Percentiles rank a stretch among this genome's conserved stretches.
Evolutionary conservation across 2,329 filamentous ascomycete species (phyloP).

Genomic region (Mycosphaerella sp.): DNA sequence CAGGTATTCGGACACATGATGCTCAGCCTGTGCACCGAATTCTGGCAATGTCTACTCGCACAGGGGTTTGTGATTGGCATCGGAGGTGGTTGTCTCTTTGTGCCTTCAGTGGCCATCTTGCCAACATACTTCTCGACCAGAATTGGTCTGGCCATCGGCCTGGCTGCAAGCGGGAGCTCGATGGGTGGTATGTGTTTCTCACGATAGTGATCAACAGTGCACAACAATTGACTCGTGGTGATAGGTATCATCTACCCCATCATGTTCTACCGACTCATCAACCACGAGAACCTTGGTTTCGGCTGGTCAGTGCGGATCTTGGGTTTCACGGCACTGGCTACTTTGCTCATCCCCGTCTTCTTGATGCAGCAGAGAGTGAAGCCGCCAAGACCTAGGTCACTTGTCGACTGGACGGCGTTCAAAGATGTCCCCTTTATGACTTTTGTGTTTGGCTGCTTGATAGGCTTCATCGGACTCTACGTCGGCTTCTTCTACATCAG

Average conservation of each 20-base stretch:
- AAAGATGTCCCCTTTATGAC: constrained; percentile 36
- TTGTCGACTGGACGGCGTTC: constrained; percentile 39
- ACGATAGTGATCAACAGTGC: neutral
- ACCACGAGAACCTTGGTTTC: constrained; percentile 26
- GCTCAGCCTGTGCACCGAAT: constrained; percentile 42
- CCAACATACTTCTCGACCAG: constrained; percentile 44
- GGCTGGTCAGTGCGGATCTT: constrained; percentile 30
- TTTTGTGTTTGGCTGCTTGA: constrained; percentile 31
- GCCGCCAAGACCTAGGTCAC: constrained; percentile 32
- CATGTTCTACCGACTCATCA: constrained; percentile 32
- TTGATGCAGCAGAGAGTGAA: constrained; percentile 35
- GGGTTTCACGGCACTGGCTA: constrained; percentile 32
- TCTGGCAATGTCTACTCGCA: constrained; percentile 47
- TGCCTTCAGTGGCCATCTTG: constrained; percentile 43
- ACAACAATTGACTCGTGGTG: neutral
- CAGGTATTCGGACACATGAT: constrained; percentile 45
- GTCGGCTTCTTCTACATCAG: constrained; percentile 37
- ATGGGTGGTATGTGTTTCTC: constrained; percentile 24
- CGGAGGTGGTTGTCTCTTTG: constrained; percentile 40
- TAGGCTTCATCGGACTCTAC: constrained; percentile 40
- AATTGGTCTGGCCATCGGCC: constrained; percentile 41
- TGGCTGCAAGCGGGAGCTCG: constrained; percentile 42
- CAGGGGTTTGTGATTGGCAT: constrained; percentile 46
- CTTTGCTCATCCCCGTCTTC: constrained; percentile 28
- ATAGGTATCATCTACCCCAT: constrained; percentile 33